These are phyloP conservation scores for Colletotrichum destructivum DNA, from an alignment of 2,329 filamentous ascomycete genomes.

Conservation along the genomic window DNA sequence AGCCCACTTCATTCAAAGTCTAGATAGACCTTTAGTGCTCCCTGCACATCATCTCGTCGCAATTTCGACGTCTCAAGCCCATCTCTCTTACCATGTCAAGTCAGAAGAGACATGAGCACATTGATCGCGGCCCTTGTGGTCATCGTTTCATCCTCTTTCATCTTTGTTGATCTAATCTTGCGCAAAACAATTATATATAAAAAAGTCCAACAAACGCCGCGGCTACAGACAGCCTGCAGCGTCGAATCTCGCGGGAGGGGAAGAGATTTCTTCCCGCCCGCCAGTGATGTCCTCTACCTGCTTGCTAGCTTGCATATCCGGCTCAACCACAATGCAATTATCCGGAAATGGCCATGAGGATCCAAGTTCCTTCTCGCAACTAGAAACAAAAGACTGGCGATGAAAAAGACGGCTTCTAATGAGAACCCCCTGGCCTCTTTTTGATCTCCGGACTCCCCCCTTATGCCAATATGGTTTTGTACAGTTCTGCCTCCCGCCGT, in stretches of 20 bases:
- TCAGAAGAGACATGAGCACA: neutral
- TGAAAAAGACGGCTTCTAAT: conserved; percentile 28
- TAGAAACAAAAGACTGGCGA: conserved; percentile 21
- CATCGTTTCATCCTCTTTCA: conserved; percentile 20
- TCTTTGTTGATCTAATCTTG: conserved; percentile 24
- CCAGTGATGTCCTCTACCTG: conserved; percentile 27
- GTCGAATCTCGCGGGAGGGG: neutral
- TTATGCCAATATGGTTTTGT: conserved; percentile 37
- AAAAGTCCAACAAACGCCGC: neutral
- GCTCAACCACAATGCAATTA: conserved; percentile 39
- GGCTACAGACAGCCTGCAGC: neutral
- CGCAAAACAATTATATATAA: neutral
- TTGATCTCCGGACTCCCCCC: conserved; percentile 39
- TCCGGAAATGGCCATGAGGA: conserved; percentile 37
- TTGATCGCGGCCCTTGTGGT: conserved; percentile 6
- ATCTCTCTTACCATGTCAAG: neutral
- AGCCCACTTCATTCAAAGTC: no score
- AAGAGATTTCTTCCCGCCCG: conserved; percentile 9
- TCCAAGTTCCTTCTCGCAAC: conserved; percentile 38
- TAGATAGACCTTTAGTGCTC: no score
- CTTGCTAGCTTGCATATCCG: conserved; percentile 34
- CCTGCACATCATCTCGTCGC: no score
- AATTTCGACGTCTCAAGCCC: neutral
- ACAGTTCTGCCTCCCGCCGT: conserved; percentile 40
- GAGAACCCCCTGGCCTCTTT: conserved; percentile 36